Percentiles rank a stretch among this genome's conserved stretches.
Evolutionary conservation across 78 protist genomes (phyloP).

Genomic region (Isochrysis galbana): DNA sequence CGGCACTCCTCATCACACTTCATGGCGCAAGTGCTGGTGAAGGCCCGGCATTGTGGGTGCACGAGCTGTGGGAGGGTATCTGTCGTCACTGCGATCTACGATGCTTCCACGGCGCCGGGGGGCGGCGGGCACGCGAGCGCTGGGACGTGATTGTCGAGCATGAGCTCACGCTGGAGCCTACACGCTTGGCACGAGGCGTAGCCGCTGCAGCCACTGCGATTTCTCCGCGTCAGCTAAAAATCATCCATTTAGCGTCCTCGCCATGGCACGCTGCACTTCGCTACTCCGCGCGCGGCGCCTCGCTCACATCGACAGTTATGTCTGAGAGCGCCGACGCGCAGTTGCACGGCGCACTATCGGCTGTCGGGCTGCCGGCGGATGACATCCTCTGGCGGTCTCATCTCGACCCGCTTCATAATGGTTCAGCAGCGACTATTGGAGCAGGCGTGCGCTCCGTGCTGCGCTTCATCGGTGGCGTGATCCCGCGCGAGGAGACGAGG

Average conservation of each 20-base stretch:
- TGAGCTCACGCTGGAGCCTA: background rate
- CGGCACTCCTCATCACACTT: background rate
- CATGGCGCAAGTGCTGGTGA: background rate
- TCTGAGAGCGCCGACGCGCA: background rate
- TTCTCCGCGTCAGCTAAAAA: background rate
- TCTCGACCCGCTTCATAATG: background rate
- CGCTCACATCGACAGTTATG: background rate
- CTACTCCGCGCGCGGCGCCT: background rate
- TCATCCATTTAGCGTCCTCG: background rate
- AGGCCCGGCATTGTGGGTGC: background rate
- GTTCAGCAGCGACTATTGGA: background rate
- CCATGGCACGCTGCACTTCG: background rate
- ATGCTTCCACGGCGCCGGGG: background rate
- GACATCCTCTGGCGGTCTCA: background rate
- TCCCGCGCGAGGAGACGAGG: background rate
- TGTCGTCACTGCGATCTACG: background rate
- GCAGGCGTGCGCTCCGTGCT: background rate
- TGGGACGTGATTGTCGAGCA: constrained; percentile 16
- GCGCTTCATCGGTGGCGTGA: background rate
- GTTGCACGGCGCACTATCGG: background rate
- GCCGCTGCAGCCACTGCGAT: background rate
- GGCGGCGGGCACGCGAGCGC: background rate
- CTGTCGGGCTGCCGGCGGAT: background rate
- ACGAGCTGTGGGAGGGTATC: background rate
- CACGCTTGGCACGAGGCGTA: background rate